These are phyloP conservation scores for Colletotrichum aenigma DNA, from an alignment of 2,329 filamentous ascomycete genomes.

Conservation along the genomic window DNA sequence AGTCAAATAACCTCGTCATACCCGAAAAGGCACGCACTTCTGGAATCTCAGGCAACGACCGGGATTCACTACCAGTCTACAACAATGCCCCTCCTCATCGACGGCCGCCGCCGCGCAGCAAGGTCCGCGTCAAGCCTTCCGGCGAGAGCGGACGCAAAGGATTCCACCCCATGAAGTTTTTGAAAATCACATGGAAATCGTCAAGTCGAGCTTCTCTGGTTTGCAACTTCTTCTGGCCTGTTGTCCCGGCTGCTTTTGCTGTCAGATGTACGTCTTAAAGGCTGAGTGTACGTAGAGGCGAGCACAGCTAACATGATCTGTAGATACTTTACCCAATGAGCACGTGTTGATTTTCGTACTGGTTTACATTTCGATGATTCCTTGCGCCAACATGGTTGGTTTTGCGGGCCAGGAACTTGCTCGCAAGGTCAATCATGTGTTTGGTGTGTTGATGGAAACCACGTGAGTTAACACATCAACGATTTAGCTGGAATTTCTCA, in stretches of 20 bases:
- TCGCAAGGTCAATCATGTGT: constrained; percentile 76
- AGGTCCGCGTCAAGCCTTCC: constrained; percentile 52
- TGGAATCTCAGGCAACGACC: not conserved
- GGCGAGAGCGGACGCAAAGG: constrained; percentile 65
- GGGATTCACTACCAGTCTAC: constrained; percentile 4
- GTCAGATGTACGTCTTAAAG: constrained; percentile 52
- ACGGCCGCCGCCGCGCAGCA: constrained; percentile 9
- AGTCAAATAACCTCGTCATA: not conserved
- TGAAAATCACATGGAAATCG: constrained; percentile 67
- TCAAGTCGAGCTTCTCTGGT: constrained; percentile 65
- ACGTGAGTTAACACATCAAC: no score
- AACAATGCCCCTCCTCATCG: not conserved
- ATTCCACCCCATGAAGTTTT: constrained; percentile 66
- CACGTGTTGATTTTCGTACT: constrained; percentile 71
- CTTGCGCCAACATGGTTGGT: constrained; percentile 75
- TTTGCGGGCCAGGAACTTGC: constrained; percentile 68
- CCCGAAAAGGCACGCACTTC: constrained; percentile 12
- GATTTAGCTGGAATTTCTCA: no score
- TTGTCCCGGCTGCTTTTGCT: constrained; percentile 75
- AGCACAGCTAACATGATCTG: not conserved
- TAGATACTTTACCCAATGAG: constrained; percentile 38
- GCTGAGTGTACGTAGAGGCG: no score
- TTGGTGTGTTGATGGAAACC: constrained; percentile 66
- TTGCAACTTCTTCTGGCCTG: constrained; percentile 77
- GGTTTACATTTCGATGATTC: constrained; percentile 79